Conservation (phyloP, 2,329 filamentous ascomycete genomes). For the Leptographium wingfieldii region DNA sequence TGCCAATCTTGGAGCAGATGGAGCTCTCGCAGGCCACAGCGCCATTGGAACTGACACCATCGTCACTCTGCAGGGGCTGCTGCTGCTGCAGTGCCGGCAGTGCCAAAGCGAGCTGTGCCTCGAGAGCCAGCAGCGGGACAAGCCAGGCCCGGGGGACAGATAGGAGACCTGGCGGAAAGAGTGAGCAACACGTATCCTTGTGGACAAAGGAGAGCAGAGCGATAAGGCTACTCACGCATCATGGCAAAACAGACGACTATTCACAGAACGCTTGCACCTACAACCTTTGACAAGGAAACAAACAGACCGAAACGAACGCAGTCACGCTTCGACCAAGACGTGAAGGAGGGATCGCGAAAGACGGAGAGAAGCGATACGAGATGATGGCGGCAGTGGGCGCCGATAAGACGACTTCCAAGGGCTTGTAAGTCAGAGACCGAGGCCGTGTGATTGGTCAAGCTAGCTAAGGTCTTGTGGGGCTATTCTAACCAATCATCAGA, state of each 20-base stretch:
- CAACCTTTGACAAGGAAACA: too few species aligned
- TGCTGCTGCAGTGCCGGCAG: conserved; percentile 5
- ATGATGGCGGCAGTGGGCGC: background rate
- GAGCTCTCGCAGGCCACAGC: conserved; percentile 59
- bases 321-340: too few species aligned
- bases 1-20: conserved; percentile 58
- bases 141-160: background rate
- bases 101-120: background rate
- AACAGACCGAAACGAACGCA: too few species aligned
- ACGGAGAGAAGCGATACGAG: background rate
- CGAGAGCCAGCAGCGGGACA: conserved; percentile 4
- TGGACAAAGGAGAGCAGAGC: background rate
- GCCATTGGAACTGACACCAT: conserved; percentile 25
- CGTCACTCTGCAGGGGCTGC: conserved; percentile 1
- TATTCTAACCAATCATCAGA: background rate
- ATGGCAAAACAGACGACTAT: background rate
- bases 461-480: background rate
- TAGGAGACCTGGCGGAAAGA: background rate
- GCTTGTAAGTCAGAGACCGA: background rate
- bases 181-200: background rate
- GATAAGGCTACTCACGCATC: background rate
- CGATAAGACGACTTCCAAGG: background rate
- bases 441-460: background rate
- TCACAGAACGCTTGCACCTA: too few species aligned
- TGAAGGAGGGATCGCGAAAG: background rate